Evolutionary conservation across 768 basidiomycete genomes (phyloP).

Genomic region (Leccinum arenicola): DNA sequence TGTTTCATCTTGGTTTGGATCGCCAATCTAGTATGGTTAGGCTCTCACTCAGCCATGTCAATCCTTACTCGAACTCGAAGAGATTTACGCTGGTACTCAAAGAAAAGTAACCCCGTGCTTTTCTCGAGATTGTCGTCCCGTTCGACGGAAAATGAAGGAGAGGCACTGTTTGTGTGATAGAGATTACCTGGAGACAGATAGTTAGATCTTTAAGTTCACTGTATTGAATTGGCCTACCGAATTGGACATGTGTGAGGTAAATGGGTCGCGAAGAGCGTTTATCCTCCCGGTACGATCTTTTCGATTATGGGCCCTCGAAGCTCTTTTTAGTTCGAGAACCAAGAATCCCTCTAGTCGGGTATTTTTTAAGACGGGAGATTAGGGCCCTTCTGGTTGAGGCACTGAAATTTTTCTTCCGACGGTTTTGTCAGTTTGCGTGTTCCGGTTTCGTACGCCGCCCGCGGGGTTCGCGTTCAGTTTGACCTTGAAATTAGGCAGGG

Average conservation of each 20-base stretch:
- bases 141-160: constrained; percentile 15
- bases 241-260: constrained; percentile 64
- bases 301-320: constrained; percentile 53
- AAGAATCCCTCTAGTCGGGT: constrained; percentile 10
- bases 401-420: constrained; percentile 46
- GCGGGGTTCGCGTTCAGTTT: constrained; percentile 44
- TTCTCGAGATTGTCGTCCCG: no score
- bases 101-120: no score
- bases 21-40: no score
- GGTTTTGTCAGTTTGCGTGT: constrained; percentile 26
- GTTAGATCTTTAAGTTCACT: not conserved
- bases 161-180: constrained; percentile 23
- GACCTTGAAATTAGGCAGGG: constrained; percentile 59
- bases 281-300: constrained; percentile 45
- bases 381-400: constrained; percentile 36
- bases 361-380: not conserved
- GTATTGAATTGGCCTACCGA: constrained; percentile 38
- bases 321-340: constrained; percentile 45
- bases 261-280: constrained; percentile 26
- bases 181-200: constrained; percentile 20
- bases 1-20: no score
- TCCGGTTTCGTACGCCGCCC: constrained; percentile 50
- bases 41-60: no score
- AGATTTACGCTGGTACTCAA: no score
- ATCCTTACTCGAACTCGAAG: no score